Conservation (phyloP, 2,329 filamentous ascomycete genomes). For the Epicoccum nigrum region DNA sequence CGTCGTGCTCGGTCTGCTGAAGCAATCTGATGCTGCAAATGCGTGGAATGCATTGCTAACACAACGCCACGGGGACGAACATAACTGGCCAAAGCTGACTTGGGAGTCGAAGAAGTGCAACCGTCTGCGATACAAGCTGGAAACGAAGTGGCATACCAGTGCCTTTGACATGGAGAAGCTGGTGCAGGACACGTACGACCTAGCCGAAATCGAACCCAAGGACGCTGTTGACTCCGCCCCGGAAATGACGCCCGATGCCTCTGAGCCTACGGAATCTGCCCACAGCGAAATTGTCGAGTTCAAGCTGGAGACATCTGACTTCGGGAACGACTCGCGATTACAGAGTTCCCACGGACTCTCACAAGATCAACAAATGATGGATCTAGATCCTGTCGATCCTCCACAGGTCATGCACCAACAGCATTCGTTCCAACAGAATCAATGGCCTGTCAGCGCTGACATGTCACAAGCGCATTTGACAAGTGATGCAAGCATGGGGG, state of each 20-base stretch:
- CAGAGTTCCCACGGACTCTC: constrained; percentile 41
- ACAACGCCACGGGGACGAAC: constrained; percentile 61
- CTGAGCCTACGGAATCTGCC: constrained; percentile 33
- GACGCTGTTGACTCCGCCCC: constrained; percentile 33
- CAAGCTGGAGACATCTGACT: constrained; percentile 44
- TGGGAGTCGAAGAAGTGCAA: constrained; percentile 71
- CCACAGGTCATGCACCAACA: constrained; percentile 38
- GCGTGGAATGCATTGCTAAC: constrained; percentile 66
- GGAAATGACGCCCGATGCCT: constrained; percentile 32
- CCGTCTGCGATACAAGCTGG: constrained; percentile 68
- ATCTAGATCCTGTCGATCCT: constrained; percentile 43
- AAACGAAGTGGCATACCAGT: constrained; percentile 66
- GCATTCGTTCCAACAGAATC: constrained; percentile 34
- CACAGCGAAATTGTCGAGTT: constrained; percentile 45
- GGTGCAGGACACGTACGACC: constrained; percentile 64
- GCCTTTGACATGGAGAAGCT: constrained; percentile 61
- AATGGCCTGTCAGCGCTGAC: constrained; percentile 45
- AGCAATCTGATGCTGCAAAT: constrained; percentile 66
- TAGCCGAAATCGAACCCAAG: constrained; percentile 49
- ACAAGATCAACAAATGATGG: constrained; percentile 44
- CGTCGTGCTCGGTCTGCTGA: constrained; percentile 70
- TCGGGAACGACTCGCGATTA: constrained; percentile 32
- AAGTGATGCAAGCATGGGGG: constrained; percentile 36
- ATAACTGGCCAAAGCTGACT: constrained; percentile 51
- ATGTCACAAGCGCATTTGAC: constrained; percentile 39